Conservation (phyloP, 2,329 filamentous ascomycete genomes). For the Samsoniella hepiali region DNA sequence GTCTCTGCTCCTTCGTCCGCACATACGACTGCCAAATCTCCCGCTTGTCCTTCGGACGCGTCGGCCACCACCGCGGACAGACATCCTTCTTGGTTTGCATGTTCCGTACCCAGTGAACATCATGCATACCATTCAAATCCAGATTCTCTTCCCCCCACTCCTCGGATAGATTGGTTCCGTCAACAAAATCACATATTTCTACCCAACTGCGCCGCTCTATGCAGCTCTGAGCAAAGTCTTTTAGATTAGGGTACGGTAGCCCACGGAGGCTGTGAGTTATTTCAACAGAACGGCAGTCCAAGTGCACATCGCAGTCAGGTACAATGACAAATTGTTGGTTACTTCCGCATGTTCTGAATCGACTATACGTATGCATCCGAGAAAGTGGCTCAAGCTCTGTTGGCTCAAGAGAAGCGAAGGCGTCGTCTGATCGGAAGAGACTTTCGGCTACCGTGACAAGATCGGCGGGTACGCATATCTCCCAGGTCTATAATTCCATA, state of each 20-base stretch:
- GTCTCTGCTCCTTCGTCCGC: slow-evolving; percentile 1
- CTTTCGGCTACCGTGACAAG: background rate
- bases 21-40: background rate
- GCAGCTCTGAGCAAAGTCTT: background rate
- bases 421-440: background rate
- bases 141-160: slow-evolving; percentile 1
- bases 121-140: background rate
- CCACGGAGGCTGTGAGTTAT: background rate
- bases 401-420: background rate
- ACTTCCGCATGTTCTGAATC: background rate
- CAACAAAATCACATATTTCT: background rate
- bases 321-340: background rate
- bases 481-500: background rate
- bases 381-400: background rate
- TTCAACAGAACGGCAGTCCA: background rate
- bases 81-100: background rate
- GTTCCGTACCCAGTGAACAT: background rate
- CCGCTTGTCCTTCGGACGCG: slow-evolving; percentile 4
- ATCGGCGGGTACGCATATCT: slow-evolving; percentile 1
- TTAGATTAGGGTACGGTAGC: slow-evolving; percentile 2
- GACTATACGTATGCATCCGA: background rate
- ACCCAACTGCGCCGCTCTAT: background rate
- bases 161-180: background rate
- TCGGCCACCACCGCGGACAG: slow-evolving; percentile 1
- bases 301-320: background rate